phyloP scores from a whole-genome alignment of 2,329 filamentous ascomycete genomes.

The Xylaria sp. region DNA sequence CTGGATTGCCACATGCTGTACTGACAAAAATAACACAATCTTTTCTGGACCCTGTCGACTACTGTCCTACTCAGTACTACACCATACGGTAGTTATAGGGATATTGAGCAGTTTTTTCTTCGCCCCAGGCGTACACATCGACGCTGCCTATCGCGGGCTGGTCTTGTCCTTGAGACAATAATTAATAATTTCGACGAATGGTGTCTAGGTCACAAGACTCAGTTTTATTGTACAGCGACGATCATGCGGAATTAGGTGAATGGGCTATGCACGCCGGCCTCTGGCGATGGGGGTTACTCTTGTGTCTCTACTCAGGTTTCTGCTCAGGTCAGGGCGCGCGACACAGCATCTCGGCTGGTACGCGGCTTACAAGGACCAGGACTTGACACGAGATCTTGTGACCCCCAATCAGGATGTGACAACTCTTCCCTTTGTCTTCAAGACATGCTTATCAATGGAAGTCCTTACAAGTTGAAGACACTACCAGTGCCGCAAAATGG shows the following conservation, averaged over 20 bases:
- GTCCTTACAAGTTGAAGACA: too few species aligned
- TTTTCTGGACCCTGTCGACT: background rate
- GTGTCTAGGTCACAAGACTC: background rate
- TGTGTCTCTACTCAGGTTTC: conserved; percentile 1
- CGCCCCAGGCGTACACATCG: background rate
- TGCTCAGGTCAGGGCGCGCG: background rate
- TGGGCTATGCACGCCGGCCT: background rate
- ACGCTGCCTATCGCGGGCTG: background rate
- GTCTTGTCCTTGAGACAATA: background rate
- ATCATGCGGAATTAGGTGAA: conserved; percentile 13
- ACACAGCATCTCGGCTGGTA: background rate
- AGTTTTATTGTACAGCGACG: background rate
- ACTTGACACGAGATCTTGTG: conserved; percentile 9
- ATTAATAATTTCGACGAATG: background rate
- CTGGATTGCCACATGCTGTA: conserved; percentile 1
- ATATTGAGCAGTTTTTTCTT: background rate
- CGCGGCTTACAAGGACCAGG: conserved; percentile 7
- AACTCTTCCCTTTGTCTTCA: background rate
- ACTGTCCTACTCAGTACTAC: background rate
- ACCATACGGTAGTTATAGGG: background rate
- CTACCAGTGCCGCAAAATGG: too few species aligned
- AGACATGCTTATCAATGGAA: too few species aligned
- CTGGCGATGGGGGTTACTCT: too few species aligned
- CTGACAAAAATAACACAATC: background rate
- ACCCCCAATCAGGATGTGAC: conserved; percentile 3